Percentiles rank a stretch among this genome's conserved stretches.
phyloP scores from a whole-genome alignment of 2,329 filamentous ascomycete genomes.

The Cladosporium sp. region DNA sequence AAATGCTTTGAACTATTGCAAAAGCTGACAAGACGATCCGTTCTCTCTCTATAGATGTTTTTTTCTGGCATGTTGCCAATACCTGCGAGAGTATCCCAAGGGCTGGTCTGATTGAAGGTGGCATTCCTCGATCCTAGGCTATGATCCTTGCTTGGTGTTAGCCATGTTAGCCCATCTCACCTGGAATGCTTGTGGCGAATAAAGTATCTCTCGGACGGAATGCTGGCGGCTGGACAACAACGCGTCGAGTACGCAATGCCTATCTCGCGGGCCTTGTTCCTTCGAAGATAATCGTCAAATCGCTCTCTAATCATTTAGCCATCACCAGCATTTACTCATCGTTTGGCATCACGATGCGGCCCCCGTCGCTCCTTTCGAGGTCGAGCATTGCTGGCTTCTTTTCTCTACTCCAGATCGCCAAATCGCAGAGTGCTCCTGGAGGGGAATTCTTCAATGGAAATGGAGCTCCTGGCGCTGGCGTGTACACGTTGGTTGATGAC shows the following conservation, averaged over 20 bases:
- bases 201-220: conserved; percentile 16
- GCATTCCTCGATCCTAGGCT: no score
- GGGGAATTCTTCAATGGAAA: conserved; percentile 24
- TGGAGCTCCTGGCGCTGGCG: conserved; percentile 26
- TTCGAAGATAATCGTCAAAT: neutral
- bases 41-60: no score
- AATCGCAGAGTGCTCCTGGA: conserved; percentile 26
- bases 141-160: conserved; percentile 2
- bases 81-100: no score
- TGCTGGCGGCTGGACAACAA: conserved; percentile 22
- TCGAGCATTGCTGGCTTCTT: conserved; percentile 18
- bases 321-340: neutral
- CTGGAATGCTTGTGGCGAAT: conserved; percentile 9
- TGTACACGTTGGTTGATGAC: conserved; percentile 29
- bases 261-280: neutral
- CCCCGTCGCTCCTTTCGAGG: conserved; percentile 24
- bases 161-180: neutral
- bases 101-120: no score
- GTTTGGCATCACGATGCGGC: conserved; percentile 19
- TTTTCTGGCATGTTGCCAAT: no score
- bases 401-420: conserved; percentile 16
- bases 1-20: no score
- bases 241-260: conserved; percentile 12
- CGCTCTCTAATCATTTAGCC: conserved; percentile 1
- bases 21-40: no score